Conservation (phyloP, 768 basidiomycete species). For the Suillus variegatus region DNA sequence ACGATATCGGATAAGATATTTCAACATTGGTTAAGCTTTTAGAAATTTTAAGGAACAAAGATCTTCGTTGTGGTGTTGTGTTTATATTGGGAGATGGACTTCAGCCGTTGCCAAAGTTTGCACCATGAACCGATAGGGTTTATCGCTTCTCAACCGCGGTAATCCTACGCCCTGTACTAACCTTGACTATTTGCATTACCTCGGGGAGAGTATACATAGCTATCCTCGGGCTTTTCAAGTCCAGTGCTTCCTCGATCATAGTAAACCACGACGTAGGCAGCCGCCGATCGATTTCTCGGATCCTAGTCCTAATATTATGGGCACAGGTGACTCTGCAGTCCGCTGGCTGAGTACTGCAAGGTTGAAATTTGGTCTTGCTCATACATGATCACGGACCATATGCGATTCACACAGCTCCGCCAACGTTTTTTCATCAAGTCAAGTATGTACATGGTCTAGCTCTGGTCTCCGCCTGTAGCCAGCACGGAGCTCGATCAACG, state of each 20-base stretch:
- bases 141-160: neutral
- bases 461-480: neutral
- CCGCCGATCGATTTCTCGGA: slow-evolving; percentile 2
- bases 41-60: neutral
- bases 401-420: neutral
- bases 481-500: neutral
- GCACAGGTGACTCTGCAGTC: neutral
- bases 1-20: neutral
- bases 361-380: neutral
- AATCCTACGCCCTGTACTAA: neutral
- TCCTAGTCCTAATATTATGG: neutral
- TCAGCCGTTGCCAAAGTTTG: neutral
- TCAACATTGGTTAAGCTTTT: neutral
- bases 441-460: neutral
- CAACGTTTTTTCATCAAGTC: neutral
- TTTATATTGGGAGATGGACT: neutral
- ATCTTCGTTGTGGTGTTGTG: neutral
- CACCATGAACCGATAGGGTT: neutral
- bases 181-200: neutral
- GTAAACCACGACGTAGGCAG: slow-evolving; percentile 2
- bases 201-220: neutral
- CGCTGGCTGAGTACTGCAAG: neutral
- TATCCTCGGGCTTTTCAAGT: neutral
- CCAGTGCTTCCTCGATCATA: neutral
- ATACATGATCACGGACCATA: neutral